These are phyloP conservation scores for Talaromyces sp. DNA, from an alignment of 2,329 filamentous ascomycete genomes.

Conservation along the genomic window DNA sequence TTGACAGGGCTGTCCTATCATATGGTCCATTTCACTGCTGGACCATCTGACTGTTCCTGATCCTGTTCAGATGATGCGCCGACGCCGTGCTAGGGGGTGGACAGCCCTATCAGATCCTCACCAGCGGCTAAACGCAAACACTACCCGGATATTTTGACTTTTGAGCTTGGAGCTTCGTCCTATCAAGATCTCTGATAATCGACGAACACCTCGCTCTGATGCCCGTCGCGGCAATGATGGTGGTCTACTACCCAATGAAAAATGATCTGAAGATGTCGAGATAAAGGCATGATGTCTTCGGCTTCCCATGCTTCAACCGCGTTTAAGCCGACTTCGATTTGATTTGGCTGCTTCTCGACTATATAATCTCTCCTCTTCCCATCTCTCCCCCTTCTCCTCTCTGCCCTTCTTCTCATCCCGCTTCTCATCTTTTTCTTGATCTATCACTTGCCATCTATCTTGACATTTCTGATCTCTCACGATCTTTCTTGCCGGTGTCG, in stretches of 20 bases:
- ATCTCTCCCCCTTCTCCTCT: not conserved
- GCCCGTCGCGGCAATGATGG: not conserved
- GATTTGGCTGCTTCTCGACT: not conserved
- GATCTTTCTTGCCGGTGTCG: not conserved
- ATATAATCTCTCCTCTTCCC: not conserved
- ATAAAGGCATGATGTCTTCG: not conserved
- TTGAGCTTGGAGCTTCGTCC: not conserved
- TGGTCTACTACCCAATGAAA: not conserved
- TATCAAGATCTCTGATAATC: not conserved
- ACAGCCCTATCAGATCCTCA: not conserved
- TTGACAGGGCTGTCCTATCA: not conserved
- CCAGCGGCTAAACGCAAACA: constrained; percentile 1
- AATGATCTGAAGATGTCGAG: not conserved
- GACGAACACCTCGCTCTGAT: not conserved
- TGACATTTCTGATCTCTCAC: not conserved
- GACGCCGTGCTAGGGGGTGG: not conserved
- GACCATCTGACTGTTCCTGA: not conserved
- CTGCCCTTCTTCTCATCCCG: not conserved
- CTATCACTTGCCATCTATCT: constrained; percentile 4
- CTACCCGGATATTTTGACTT: not conserved
- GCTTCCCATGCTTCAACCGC: not conserved
- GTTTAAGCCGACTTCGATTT: not conserved
- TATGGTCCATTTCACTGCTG: not conserved
- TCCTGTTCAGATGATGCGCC: not conserved
- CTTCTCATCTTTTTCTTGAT: constrained; percentile 2